Percentiles rank a stretch among this genome's conserved stretches.
phyloP scores from a whole-genome alignment of 2,329 filamentous ascomycete species.

The Beauveria asiatica region DNA sequence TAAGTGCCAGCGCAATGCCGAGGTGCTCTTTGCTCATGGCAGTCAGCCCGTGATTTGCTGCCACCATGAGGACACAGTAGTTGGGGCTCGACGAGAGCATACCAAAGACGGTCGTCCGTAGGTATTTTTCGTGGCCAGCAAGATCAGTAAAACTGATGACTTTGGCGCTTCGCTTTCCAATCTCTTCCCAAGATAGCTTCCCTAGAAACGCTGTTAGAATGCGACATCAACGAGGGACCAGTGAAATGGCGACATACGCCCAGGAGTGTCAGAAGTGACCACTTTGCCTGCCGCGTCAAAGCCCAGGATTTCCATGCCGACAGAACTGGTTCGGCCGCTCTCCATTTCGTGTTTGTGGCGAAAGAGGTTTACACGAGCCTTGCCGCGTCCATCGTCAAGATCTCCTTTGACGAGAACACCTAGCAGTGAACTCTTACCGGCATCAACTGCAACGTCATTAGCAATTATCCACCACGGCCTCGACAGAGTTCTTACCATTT shows the following conservation, averaged over 20 bases:
- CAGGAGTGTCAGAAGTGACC: constrained; percentile 71
- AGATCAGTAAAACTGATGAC: constrained; percentile 95
- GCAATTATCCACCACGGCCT: background rate
- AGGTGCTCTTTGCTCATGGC: constrained; percentile 99
- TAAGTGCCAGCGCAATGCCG: constrained; percentile 86
- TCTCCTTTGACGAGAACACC: constrained; percentile 93
- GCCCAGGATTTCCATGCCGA: constrained; percentile 98
- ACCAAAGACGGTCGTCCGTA: constrained; percentile 93
- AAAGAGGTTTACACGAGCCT: constrained; percentile 90
- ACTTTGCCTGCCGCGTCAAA: constrained; percentile 84
- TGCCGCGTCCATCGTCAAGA: constrained; percentile 88
- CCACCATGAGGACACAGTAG: constrained; percentile 96
- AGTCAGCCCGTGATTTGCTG: constrained; percentile 92
- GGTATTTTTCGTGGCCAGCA: constrained; percentile 89
- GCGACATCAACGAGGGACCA: no score
- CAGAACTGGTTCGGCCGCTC: constrained; percentile 87
- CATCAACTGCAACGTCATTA: constrained; percentile 59
- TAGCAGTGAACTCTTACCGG: constrained; percentile 92
- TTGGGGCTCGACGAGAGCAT: constrained; percentile 91
- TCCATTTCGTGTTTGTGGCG: constrained; percentile 97
- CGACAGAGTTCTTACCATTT: constrained; percentile 51
- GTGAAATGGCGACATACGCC: constrained; percentile 46
- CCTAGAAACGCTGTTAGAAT: constrained; percentile 22
- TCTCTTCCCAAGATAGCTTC: constrained; percentile 90
- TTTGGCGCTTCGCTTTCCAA: constrained; percentile 88